Conservation (phyloP, 192 early-diverging fungal genomes). For the Helicostylum pulchrum region DNA sequence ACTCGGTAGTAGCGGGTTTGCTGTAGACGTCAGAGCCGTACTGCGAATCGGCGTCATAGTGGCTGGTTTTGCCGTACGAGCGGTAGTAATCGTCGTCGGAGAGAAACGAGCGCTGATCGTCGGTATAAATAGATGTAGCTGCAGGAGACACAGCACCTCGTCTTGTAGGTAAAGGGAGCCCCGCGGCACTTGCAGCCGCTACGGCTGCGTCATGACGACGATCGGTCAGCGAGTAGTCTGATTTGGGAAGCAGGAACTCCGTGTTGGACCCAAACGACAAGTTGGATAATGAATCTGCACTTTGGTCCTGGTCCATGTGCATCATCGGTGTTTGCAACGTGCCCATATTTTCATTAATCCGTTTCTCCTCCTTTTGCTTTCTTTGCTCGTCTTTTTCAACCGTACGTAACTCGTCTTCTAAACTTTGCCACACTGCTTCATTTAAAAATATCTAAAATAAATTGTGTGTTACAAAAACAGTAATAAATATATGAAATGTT, state of each 20-base stretch:
- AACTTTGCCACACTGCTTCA: slow-evolving; percentile 75
- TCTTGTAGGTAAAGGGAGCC: slow-evolving; percentile 20
- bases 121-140: slow-evolving; percentile 30
- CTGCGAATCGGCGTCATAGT: slow-evolving; percentile 29
- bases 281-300: slow-evolving; percentile 28
- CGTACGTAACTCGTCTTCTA: slow-evolving; percentile 79
- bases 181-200: slow-evolving; percentile 20
- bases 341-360: slow-evolving; percentile 33
- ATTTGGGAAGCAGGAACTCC: slow-evolving; percentile 15
- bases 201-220: slow-evolving; percentile 3
- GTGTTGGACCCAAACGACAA: slow-evolving; percentile 30
- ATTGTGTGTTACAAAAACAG: not conserved
- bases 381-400: slow-evolving; percentile 60
- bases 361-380: slow-evolving; percentile 30
- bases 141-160: not conserved
- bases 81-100: slow-evolving; percentile 37
- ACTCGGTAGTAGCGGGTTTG: slow-evolving; percentile 8
- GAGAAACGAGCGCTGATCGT: slow-evolving; percentile 37
- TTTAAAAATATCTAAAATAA: slow-evolving; percentile 61
- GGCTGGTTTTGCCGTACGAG: slow-evolving; percentile 4
- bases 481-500: slow-evolving; percentile 1
- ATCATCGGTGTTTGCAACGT: not conserved
- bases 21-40: slow-evolving; percentile 30
- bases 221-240: slow-evolving; percentile 11
- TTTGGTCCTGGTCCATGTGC: slow-evolving; percentile 20